These are phyloP conservation scores for Mallotus nudiflorus DNA, from an alignment of 345 rosid genomes.

Conservation along the genomic window DNA sequence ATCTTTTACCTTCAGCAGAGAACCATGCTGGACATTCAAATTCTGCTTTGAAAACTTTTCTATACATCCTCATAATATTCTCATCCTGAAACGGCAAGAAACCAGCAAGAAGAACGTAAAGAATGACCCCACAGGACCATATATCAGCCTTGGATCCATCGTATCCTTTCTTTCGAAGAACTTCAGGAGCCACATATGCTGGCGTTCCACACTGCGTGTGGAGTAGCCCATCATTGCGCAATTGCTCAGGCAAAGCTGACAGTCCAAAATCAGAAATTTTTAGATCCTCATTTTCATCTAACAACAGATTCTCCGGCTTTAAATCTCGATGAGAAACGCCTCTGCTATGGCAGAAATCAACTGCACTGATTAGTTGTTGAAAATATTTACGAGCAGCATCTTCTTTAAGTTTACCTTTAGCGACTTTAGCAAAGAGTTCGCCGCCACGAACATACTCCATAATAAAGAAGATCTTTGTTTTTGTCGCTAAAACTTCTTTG, in stretches of 20 bases:
- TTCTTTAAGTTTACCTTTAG: constrained; percentile 27
- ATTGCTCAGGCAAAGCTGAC: constrained; percentile 41
- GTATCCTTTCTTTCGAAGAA: constrained; percentile 58
- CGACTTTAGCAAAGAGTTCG: constrained; percentile 36
- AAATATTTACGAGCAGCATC: constrained; percentile 29
- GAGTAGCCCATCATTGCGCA: constrained; percentile 61
- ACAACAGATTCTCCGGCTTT: constrained; percentile 33
- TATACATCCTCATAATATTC: constrained; percentile 31
- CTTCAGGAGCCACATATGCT: constrained; percentile 63
- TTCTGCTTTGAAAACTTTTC: constrained; percentile 33
- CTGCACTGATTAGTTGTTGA: constrained; percentile 30
- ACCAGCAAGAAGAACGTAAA: constrained; percentile 30
- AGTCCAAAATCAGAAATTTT: constrained; percentile 26
- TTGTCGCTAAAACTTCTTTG: constrained; percentile 32
- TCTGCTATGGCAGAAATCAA: constrained; percentile 35
- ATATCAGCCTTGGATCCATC: constrained; percentile 31
- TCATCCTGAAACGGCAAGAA: constrained; percentile 34
- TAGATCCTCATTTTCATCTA: constrained; percentile 22
- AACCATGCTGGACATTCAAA: constrained; percentile 33
- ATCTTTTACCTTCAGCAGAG: constrained; percentile 18
- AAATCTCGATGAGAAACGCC: constrained; percentile 33
- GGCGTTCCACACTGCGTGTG: constrained; percentile 47
- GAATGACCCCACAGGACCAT: constrained; percentile 35
- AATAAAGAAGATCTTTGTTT: constrained; percentile 29
- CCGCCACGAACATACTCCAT: constrained; percentile 35